These are phyloP conservation scores for Spongospora subterranea DNA, from an alignment of 208 protist genomes.

Conservation along the genomic window DNA sequence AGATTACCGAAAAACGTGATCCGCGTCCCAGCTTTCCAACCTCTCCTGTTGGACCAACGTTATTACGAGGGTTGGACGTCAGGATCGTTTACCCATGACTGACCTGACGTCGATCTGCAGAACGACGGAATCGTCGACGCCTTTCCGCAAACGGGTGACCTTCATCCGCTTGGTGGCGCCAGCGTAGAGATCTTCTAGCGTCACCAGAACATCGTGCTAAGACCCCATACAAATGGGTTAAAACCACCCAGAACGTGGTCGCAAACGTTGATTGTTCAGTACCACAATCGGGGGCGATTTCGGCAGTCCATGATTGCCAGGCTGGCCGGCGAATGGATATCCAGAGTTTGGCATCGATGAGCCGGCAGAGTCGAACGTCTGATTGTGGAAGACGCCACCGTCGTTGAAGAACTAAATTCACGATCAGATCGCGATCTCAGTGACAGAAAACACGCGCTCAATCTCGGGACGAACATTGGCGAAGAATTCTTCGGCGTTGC, in stretches of 20 bases:
- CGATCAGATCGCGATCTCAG: neutral
- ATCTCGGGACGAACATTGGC: neutral
- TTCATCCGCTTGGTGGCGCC: slow-evolving; percentile 29
- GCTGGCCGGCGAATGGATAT: neutral
- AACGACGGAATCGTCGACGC: slow-evolving; percentile 16
- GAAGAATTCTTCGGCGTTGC: slow-evolving; percentile 50
- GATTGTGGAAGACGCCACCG: neutral
- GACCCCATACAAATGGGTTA: neutral
- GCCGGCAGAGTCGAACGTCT: neutral
- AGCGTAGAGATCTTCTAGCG: slow-evolving; percentile 32
- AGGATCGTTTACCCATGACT: neutral
- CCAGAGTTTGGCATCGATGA: neutral
- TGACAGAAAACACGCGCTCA: neutral
- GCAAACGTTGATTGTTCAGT: neutral
- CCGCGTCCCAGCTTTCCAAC: slow-evolving; percentile 40
- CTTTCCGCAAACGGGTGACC: slow-evolving; percentile 32
- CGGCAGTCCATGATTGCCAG: neutral
- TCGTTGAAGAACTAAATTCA: slow-evolving; percentile 53
- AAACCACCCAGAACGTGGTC: too few species aligned
- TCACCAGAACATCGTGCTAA: slow-evolving; percentile 40
- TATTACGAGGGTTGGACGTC: neutral
- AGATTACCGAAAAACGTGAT: slow-evolving; percentile 30
- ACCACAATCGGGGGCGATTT: slow-evolving; percentile 29
- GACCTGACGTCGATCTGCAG: slow-evolving; percentile 23
- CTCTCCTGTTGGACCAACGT: neutral